Percentiles rank a stretch among this genome's conserved stretches.
These are phyloP conservation scores for Quambalaria eucalypti DNA, from an alignment of 1,284 basidiomycete species.

Conservation along the genomic window DNA sequence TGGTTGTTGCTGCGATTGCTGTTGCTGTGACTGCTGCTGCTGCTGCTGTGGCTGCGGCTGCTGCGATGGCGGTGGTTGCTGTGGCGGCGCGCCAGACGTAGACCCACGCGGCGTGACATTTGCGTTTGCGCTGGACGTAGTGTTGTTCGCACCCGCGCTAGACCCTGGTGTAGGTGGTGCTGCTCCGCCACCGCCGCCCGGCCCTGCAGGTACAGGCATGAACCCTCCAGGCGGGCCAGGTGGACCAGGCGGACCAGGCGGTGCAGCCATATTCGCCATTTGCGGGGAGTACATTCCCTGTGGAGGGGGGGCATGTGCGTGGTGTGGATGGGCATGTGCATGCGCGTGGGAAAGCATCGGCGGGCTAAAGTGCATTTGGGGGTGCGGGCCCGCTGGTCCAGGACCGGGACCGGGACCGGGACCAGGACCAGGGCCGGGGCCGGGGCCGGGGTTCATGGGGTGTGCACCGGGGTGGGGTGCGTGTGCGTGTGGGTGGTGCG, in stretches of 20 bases:
- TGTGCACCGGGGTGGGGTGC: constrained; percentile 13
- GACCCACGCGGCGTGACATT: not conserved
- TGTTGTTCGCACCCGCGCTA: not conserved
- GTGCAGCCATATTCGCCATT: constrained; percentile 20
- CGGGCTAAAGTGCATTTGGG: constrained; percentile 34
- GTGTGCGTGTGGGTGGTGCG: no score
- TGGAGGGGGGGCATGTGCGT: no score
- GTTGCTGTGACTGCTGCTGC: not conserved
- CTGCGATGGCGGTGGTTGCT: not conserved
- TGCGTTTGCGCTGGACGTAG: not conserved
- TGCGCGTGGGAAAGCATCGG: constrained; percentile 28
- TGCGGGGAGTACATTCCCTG: constrained; percentile 31
- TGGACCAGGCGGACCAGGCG: constrained; percentile 1
- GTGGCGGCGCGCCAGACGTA: not conserved
- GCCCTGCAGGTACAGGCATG: not conserved
- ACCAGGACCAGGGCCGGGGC: no score
- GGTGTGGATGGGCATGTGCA: constrained; percentile 1
- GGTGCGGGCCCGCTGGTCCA: no score
- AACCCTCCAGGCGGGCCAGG: no score
- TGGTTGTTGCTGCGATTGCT: no score
- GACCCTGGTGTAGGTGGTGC: not conserved
- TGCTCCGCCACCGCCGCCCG: not conserved
- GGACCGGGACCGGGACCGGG: no score
- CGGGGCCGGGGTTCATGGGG: no score
- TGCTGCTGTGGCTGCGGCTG: not conserved